phyloP scores from a whole-genome alignment of 495 filamentous ascomycete species.

The Xylaria bambusicola region DNA sequence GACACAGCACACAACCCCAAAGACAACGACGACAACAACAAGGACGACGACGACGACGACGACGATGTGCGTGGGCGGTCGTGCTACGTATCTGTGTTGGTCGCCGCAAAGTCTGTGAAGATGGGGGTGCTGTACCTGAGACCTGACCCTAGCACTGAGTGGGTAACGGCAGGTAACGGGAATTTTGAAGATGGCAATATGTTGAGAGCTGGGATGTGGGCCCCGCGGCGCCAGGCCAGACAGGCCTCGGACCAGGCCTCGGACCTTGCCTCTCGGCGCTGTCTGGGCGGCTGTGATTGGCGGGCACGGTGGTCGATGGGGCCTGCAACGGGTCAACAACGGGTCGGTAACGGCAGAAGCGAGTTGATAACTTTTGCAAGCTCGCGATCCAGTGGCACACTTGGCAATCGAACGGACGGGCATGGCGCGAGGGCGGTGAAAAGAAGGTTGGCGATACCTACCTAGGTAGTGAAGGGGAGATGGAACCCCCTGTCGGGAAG shows the following conservation, averaged over 20 bases:
- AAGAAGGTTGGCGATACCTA: neutral
- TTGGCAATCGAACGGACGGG: slow-evolving; percentile 5
- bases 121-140: too few species aligned
- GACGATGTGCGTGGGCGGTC: neutral
- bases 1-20: too few species aligned
- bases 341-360: too few species aligned
- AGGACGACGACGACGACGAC: too few species aligned
- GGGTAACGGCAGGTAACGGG: neutral
- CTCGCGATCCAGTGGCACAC: slow-evolving; percentile 9
- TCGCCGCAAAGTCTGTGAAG: too few species aligned
- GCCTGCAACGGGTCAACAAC: too few species aligned
- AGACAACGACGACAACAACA: too few species aligned
- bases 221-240: too few species aligned
- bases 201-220: slow-evolving; percentile 14
- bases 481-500: too few species aligned
- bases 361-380: slow-evolving; percentile 12
- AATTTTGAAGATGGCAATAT: slow-evolving; percentile 16
- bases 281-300: slow-evolving; percentile 10
- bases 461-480: neutral
- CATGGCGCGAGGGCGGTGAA: slow-evolving; percentile 14
- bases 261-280: too few species aligned
- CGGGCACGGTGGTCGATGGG: slow-evolving; percentile 1
- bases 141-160: too few species aligned
- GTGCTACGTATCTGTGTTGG: too few species aligned
- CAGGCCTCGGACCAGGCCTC: slow-evolving; percentile 8